phyloP scores from a whole-genome alignment of 305 asterid genomes.

The Lippia alba region DNA sequence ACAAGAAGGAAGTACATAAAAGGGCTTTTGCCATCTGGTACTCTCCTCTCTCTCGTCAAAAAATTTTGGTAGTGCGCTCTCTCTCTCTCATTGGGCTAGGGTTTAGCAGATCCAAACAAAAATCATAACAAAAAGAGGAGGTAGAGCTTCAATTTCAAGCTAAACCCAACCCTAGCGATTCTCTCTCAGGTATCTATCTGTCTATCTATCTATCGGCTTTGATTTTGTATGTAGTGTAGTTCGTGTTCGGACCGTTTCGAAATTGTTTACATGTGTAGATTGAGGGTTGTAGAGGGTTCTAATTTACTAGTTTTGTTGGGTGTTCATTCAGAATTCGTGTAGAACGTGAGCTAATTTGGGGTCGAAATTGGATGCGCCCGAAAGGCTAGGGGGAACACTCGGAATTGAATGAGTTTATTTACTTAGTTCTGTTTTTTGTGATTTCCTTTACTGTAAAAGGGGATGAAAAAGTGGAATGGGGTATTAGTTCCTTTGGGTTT shows the following conservation, averaged over 20 bases:
- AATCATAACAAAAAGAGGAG: not conserved
- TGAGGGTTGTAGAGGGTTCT: slow-evolving; percentile 21
- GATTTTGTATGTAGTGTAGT: not conserved
- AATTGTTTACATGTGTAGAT: not conserved
- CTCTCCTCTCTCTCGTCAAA: slow-evolving; percentile 11
- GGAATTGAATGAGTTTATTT: not conserved
- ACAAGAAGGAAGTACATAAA: slow-evolving; percentile 24
- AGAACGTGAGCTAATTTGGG: not conserved
- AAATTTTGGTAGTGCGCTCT: not conserved
- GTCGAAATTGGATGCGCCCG: not conserved
- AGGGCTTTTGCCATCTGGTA: not conserved
- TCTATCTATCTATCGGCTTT: slow-evolving; percentile 10
- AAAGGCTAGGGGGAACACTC: not conserved
- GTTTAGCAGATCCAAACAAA: slow-evolving; percentile 42
- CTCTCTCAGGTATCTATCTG: slow-evolving; percentile 27
- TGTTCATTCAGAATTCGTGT: slow-evolving; percentile 1
- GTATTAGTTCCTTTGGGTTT: not conserved
- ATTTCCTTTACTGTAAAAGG: not conserved
- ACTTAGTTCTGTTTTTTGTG: not conserved
- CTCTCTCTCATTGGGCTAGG: slow-evolving; percentile 39
- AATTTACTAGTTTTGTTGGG: not conserved
- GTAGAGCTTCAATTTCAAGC: slow-evolving; percentile 33
- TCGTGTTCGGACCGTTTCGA: not conserved
- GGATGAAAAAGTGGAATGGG: not conserved
- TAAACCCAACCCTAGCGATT: not conserved